Evolutionary conservation across 2,329 filamentous ascomycete species (phyloP).

Genomic region (Tolypocladium album): DNA sequence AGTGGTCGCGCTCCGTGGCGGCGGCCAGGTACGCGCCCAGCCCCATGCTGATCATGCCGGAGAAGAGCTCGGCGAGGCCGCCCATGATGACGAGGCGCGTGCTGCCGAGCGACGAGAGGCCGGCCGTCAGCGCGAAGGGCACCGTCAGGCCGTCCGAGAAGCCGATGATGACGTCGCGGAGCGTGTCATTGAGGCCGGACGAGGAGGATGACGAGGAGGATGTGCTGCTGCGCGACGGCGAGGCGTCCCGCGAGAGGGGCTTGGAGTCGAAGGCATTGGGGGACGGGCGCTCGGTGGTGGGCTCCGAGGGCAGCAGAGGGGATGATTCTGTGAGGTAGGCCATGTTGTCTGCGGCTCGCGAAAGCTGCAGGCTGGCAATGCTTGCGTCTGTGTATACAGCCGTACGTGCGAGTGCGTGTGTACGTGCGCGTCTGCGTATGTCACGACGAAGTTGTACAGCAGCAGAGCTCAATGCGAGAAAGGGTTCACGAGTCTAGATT

Average conservation of each 20-base stretch:
- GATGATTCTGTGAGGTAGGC: conserved; percentile 18
- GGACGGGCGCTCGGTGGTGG: conserved; percentile 13
- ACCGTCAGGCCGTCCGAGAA: conserved; percentile 72
- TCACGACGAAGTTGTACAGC: not conserved
- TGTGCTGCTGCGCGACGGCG: conserved; percentile 7
- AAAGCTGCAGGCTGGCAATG: not conserved
- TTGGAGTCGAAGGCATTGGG: conserved; percentile 12
- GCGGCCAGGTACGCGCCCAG: conserved; percentile 64
- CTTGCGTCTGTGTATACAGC: not conserved
- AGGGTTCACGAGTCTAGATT: not conserved
- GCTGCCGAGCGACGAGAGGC: conserved; percentile 55
- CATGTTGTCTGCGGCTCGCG: conserved; percentile 8
- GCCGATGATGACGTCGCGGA: conserved; percentile 61
- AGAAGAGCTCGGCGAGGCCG: conserved; percentile 64
- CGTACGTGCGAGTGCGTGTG: not conserved
- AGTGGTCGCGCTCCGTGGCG: conserved; percentile 41
- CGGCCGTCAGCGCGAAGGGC: conserved; percentile 68
- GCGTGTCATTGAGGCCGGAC: conserved; percentile 28
- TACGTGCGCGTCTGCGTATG: no score
- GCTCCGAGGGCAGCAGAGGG: conserved; percentile 21
- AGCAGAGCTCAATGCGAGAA: not conserved
- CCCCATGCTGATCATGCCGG: conserved; percentile 69
- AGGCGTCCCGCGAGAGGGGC: conserved; percentile 11
- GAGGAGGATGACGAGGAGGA: conserved; percentile 7
- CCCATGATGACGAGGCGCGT: conserved; percentile 59